These are phyloP conservation scores for Dothistroma septosporum DNA, from an alignment of 2,329 filamentous ascomycete species.

Conservation along the genomic window DNA sequence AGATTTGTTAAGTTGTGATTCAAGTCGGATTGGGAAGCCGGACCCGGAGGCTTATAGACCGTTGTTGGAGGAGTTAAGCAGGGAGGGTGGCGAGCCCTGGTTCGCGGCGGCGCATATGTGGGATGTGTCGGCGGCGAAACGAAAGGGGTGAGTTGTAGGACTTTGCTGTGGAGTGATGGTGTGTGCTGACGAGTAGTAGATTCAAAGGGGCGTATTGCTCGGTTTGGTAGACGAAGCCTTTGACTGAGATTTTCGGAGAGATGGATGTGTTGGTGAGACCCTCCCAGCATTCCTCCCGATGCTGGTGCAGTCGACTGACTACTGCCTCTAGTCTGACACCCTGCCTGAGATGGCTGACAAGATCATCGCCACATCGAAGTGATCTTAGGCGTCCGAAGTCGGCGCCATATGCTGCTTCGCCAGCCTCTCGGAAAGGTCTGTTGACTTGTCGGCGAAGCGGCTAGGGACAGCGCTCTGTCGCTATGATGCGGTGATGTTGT, in stretches of 20 bases:
- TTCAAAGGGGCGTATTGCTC: conserved; percentile 53
- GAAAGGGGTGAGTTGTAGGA: neutral
- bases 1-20: conserved; percentile 40
- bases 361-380: conserved; percentile 25
- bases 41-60: conserved; percentile 45
- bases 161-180: conserved; percentile 18
- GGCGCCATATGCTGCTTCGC: neutral
- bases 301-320: conserved; percentile 14
- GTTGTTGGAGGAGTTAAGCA: conserved; percentile 40
- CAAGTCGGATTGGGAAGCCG: conserved; percentile 48
- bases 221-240: conserved; percentile 49
- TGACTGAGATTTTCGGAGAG: conserved; percentile 44
- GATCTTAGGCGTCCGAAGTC: neutral
- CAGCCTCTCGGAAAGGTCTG: too few species aligned
- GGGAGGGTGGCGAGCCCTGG: conserved; percentile 40
- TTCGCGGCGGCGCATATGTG: conserved; percentile 55
- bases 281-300: neutral
- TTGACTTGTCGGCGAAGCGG: too few species aligned
- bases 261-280: conserved; percentile 12
- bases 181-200: conserved; percentile 48
- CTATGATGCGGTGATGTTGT: too few species aligned
- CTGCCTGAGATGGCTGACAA: conserved; percentile 49
- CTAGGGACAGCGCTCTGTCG: too few species aligned
- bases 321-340: conserved; percentile 46
- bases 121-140: conserved; percentile 36